Percentiles rank a stretch among this genome's conserved stretches.
These are phyloP conservation scores for Citrus cavaleriei DNA, from an alignment of 345 rosid genomes.

Conservation along the genomic window DNA sequence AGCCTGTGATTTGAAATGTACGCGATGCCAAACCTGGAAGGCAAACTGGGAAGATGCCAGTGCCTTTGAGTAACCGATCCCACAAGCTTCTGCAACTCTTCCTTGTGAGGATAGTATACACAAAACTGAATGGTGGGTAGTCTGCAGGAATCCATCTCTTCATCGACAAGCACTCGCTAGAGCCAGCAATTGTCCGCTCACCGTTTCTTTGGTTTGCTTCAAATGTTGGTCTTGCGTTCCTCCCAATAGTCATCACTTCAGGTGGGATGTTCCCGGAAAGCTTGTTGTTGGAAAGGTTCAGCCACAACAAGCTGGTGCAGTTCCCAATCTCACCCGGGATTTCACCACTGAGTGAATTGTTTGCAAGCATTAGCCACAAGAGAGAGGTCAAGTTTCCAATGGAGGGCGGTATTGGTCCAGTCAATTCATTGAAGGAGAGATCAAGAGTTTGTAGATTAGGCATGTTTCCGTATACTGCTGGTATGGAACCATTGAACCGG, in stretches of 20 bases:
- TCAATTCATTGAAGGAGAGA: slow-evolving; percentile 71
- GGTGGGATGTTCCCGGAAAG: slow-evolving; percentile 61
- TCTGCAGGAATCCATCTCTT: slow-evolving; percentile 94
- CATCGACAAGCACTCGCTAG: slow-evolving; percentile 79
- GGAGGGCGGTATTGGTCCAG: slow-evolving; percentile 61
- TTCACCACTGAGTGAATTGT: slow-evolving; percentile 59
- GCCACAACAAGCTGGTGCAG: slow-evolving; percentile 80
- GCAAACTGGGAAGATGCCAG: slow-evolving; percentile 63
- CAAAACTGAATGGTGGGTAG: slow-evolving; percentile 84
- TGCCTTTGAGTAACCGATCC: slow-evolving; percentile 69
- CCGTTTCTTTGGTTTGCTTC: slow-evolving; percentile 34
- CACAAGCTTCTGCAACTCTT: slow-evolving; percentile 73
- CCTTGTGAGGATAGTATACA: slow-evolving; percentile 56
- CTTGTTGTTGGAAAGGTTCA: slow-evolving; percentile 76
- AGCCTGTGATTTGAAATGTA: slow-evolving; percentile 55
- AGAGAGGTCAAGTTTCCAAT: slow-evolving; percentile 69
- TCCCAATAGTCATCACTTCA: slow-evolving; percentile 60
- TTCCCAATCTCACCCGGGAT: slow-evolving; percentile 74
- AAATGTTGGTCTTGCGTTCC: slow-evolving; percentile 50
- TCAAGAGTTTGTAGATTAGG: slow-evolving; percentile 67
- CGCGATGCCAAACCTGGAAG: slow-evolving; percentile 30
- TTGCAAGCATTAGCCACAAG: slow-evolving; percentile 94
- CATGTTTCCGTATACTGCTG: slow-evolving; percentile 65
- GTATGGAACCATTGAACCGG: slow-evolving; percentile 62
- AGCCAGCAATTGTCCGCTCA: slow-evolving; percentile 42